Percentiles rank a stretch among this genome's conserved stretches.
These are phyloP conservation scores for Phascolomyces articulosus DNA, from an alignment of 371 early-diverging fungal genomes.

Conservation along the genomic window DNA sequence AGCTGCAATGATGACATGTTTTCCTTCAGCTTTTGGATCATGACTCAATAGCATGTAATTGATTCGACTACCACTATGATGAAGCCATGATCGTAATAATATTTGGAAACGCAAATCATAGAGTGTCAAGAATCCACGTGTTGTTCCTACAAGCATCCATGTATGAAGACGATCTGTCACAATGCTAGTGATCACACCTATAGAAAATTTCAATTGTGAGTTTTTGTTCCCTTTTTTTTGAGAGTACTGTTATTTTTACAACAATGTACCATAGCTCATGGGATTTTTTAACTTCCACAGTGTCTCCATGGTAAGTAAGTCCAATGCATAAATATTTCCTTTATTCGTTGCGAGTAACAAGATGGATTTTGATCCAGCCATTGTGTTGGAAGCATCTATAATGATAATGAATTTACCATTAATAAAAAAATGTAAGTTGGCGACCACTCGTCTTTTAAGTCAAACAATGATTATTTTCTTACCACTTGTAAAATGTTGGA, in stretches of 20 bases:
- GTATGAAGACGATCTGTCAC: constrained; percentile 64
- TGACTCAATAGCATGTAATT: constrained; percentile 59
- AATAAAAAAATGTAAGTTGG: too few relatives aligned
- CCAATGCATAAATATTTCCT: constrained; percentile 78
- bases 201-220: too few relatives aligned
- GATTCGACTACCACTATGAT: constrained; percentile 75
- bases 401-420: neutral
- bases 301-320: constrained; percentile 72
- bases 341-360: constrained; percentile 79
- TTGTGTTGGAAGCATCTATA: constrained; percentile 43
- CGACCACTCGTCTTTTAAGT: too few relatives aligned
- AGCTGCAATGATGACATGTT: constrained; percentile 65
- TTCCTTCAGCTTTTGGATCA: constrained; percentile 47
- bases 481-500: constrained; percentile 80
- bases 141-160: constrained; percentile 83
- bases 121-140: constrained; percentile 78
- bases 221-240: too few relatives aligned
- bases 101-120: constrained; percentile 89
- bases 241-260: too few relatives aligned
- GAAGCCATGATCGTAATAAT: constrained; percentile 77
- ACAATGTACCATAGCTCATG: constrained; percentile 50
- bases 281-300: constrained; percentile 68
- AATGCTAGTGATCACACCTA: constrained; percentile 74
- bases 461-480: constrained; percentile 12
- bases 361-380: constrained; percentile 72